Percentiles rank a stretch among this genome's conserved stretches.
phyloP scores from a whole-genome alignment of 2,329 filamentous ascomycete genomes.

The Fusarium pilosicola region DNA sequence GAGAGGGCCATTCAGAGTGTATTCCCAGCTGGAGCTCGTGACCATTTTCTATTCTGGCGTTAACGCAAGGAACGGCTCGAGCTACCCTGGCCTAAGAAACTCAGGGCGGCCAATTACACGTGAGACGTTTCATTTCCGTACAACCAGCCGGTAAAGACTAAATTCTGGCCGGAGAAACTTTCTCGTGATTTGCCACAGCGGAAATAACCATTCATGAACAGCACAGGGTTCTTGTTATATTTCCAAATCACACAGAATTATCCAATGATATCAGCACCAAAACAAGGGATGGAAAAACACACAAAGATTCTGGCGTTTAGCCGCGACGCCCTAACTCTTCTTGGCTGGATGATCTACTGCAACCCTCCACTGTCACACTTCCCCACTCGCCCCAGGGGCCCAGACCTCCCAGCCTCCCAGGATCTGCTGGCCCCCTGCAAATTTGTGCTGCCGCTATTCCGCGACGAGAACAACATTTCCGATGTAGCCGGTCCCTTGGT shows the following conservation, averaged over 20 bases:
- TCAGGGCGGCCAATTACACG: neutral
- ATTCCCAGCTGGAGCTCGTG: neutral
- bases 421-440: neutral
- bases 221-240: fast-evolving
- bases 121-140: neutral
- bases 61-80: neutral
- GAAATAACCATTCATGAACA: fast-evolving
- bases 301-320: neutral
- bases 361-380: neutral
- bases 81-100: neutral
- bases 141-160: neutral
- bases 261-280: neutral
- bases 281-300: neutral
- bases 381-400: neutral
- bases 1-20: neutral
- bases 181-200: fast-evolving
- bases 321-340: neutral
- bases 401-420: neutral
- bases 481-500: neutral
- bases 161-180: neutral
- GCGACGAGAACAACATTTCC: neutral
- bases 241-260: neutral
- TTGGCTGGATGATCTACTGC: neutral
- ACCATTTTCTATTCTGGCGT: neutral
- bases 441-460: neutral